Percentiles rank a stretch among this genome's conserved stretches.
phyloP scores from a whole-genome alignment of 2,329 filamentous ascomycete genomes.

The Sporothrix mexicana region DNA sequence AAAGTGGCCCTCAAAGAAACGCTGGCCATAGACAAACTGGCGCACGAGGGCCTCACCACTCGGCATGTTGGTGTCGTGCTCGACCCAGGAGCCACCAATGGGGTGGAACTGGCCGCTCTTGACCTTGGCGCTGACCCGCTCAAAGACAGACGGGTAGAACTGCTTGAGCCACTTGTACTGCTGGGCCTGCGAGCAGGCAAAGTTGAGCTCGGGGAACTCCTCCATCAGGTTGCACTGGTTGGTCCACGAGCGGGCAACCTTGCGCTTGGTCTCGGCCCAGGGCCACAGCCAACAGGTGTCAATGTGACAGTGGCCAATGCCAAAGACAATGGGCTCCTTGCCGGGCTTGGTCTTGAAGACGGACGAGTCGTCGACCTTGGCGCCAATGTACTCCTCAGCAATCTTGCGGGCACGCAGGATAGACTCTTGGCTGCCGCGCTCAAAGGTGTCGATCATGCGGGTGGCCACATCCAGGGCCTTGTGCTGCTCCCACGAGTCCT shows the following conservation, averaged over 20 bases:
- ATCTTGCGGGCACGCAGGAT: slow-evolving; percentile 82
- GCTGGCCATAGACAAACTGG: slow-evolving; percentile 94
- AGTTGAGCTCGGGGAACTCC: slow-evolving; percentile 89
- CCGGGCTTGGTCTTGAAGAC: slow-evolving; percentile 79
- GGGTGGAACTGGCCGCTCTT: slow-evolving; percentile 91
- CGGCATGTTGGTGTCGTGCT: slow-evolving; percentile 97
- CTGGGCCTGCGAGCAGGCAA: slow-evolving; percentile 91
- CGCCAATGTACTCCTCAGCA: slow-evolving; percentile 80
- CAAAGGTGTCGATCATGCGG: slow-evolving; percentile 87
- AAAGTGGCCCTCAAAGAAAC: slow-evolving; percentile 93
- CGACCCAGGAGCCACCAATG: slow-evolving; percentile 97
- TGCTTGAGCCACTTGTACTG: slow-evolving; percentile 98
- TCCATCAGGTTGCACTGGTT: slow-evolving; percentile 97
- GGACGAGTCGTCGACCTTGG: slow-evolving; percentile 78
- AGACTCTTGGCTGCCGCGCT: slow-evolving; percentile 77
- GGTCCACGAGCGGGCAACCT: slow-evolving; percentile 93
- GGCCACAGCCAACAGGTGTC: slow-evolving; percentile 99
- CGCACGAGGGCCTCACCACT: slow-evolving; percentile 92
- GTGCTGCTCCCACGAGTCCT: slow-evolving; percentile 87
- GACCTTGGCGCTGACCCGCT: slow-evolving; percentile 89
- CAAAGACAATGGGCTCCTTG: slow-evolving; percentile 78
- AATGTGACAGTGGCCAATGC: slow-evolving; percentile 95
- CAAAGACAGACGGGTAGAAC: slow-evolving; percentile 85
- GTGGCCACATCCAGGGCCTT: slow-evolving; percentile 83
- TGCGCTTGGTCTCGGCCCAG: slow-evolving; percentile 96